Base-by-base conservation (phyloP, 2,329 filamentous ascomycete genomes). In the Aureobasidium sp. region DNA sequence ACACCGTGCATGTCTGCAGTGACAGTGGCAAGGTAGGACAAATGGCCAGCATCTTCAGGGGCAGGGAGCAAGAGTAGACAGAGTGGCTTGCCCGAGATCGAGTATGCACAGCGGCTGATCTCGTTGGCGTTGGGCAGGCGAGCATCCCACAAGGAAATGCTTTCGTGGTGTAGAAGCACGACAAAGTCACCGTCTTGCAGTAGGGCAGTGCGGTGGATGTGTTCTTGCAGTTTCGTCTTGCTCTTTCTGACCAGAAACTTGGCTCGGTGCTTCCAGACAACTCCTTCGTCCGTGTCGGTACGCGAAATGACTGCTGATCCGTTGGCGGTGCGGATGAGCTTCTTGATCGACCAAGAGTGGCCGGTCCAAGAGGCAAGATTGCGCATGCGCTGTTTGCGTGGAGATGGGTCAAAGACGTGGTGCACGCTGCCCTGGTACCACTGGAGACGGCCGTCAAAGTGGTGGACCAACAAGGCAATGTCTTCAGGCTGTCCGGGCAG, bases 291-390 rank as follows among this genome's bases (percentile, higher is more conserved):
- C 45, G 85, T 79, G 62, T 84, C 80, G 0, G 92, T 95, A 55
- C 90, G 82, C 7, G 92, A 95, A 33, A 95, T 84, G 45, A 96
- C 78, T 4, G 90, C 87, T 64, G 84, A 81, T 9, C 91, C 92
- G 67, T 86, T 89, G 45, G 88, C 88, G 68, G 92, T 95, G 63
- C 91, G 86, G 47, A 95, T 87, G 62, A 96, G 89, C 70, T 95
- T 95, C 68, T 88, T 87, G 63, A 96, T 84, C 0, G 89, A 80
- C 17, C 82, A 82, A 17, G 87, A 88, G 75, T 96, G 92, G 0
- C 93, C 92, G 1, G 90, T 90, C 89, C 91, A 95, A 1, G 85
- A 81, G 2, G 84, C 81, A 63, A 82, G 83, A 15, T 84, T 78
- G 21, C 77, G 74, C 17, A 95, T 74, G 1, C 89, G 84, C 43